These are phyloP conservation scores for Saccharomyces hybrid DNA, from an alignment of 1,139 yeast species.

Conservation along the genomic window DNA sequence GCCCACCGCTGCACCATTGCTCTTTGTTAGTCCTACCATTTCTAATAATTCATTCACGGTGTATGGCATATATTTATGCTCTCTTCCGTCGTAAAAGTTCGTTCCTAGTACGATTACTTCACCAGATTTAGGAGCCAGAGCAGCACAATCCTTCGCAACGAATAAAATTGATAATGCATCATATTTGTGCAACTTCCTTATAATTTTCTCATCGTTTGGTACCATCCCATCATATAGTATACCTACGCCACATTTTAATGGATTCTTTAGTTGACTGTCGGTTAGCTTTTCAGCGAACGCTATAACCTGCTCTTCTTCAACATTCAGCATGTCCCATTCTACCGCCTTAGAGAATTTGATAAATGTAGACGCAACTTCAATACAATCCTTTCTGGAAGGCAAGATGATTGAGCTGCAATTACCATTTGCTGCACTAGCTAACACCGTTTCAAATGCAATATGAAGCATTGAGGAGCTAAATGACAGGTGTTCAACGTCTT, in stretches of 20 bases:
- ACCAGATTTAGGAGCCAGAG: constrained; percentile 44
- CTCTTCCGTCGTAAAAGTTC: constrained; percentile 62
- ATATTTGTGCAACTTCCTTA: constrained; percentile 45
- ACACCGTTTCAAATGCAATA: constrained; percentile 35
- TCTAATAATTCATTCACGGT: constrained; percentile 58
- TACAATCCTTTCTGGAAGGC: constrained; percentile 34
- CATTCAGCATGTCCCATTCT: constrained; percentile 32
- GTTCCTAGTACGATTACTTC: constrained; percentile 65
- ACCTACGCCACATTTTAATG: constrained; percentile 60
- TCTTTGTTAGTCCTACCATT: constrained; percentile 57
- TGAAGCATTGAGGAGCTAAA: constrained; percentile 44
- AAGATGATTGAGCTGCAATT: neutral
- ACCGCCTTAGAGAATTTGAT: constrained; percentile 34
- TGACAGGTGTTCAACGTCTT: constrained; percentile 42
- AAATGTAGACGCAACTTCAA: constrained; percentile 46
- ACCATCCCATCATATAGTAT: constrained; percentile 52
- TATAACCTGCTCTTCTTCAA: constrained; percentile 35
- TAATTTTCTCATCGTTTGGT: constrained; percentile 43
- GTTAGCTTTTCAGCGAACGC: constrained; percentile 38
- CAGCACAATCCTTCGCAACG: constrained; percentile 50
- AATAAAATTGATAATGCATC: constrained; percentile 49
- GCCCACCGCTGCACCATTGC: constrained; percentile 30
- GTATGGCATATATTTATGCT: constrained; percentile 63
- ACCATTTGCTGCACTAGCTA: neutral
- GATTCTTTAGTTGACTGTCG: constrained; percentile 41